Conservation (phyloP, 1,139 yeast genomes). For the Lodderomyces jiufengensis region DNA sequence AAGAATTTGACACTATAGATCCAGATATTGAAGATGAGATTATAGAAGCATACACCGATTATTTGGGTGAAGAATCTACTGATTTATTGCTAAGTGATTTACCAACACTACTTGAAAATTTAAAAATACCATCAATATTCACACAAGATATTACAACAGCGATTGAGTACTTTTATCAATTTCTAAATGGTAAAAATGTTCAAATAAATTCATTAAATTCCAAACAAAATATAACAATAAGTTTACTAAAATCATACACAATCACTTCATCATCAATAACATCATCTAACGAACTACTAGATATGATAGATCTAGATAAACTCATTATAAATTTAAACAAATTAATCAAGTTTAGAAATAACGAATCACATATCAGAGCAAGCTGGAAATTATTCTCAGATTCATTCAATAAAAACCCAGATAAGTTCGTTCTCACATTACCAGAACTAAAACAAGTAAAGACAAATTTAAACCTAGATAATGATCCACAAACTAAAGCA, state of each 20-base stretch:
- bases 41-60: conserved; percentile 22
- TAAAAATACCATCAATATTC: conserved; percentile 33
- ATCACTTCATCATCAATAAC: conserved; percentile 20
- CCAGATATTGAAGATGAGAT: conserved; percentile 29
- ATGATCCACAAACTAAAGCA: conserved; percentile 17
- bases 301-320: conserved; percentile 42
- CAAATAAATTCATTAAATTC: conserved; percentile 8
- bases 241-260: conserved; percentile 30
- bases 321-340: conserved; percentile 25
- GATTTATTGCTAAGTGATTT: conserved; percentile 32
- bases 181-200: conserved; percentile 14
- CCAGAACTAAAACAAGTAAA: conserved; percentile 35
- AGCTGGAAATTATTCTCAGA: conserved; percentile 37
- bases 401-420: conserved; percentile 5
- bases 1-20: conserved; percentile 11
- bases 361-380: conserved; percentile 24
- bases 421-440: conserved; percentile 23
- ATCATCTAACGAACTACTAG: conserved; percentile 25
- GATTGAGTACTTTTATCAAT: conserved; percentile 35
- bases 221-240: conserved; percentile 24
- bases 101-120: conserved; percentile 20
- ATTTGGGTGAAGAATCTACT: conserved; percentile 17
- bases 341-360: conserved; percentile 34
- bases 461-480: conserved; percentile 25
- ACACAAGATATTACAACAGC: conserved; percentile 30